Percentiles rank a stretch among this genome's conserved stretches.
These are phyloP conservation scores for Astragalus glycyphyllos DNA, from an alignment of 306 rosid species.

Conservation along the genomic window DNA sequence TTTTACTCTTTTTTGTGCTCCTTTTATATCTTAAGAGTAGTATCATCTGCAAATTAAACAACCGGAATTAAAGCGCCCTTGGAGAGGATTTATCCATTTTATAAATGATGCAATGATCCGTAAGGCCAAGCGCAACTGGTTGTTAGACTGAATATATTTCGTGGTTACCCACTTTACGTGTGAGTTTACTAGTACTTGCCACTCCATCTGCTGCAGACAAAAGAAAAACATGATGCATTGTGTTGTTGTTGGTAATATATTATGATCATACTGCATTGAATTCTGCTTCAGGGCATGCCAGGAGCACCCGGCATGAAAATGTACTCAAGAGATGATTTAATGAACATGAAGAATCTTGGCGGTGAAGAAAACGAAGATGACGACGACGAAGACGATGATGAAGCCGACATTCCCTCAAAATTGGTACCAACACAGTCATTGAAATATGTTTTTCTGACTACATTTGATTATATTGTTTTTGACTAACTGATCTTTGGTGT, in stretches of 20 bases:
- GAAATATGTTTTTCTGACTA: conserved; percentile 10
- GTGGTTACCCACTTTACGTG: no score
- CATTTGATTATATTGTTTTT: conserved; percentile 36
- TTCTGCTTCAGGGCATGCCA: conserved; percentile 89
- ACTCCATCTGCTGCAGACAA: no score
- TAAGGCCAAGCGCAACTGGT: no score
- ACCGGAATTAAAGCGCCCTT: no score
- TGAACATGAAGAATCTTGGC: conserved; percentile 80
- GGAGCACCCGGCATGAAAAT: conserved; percentile 98
- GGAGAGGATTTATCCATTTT: neutral
- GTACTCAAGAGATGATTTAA: conserved; percentile 90
- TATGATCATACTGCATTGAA: conserved; percentile 29
- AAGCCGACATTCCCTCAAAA: conserved; percentile 62
- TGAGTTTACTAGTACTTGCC: no score
- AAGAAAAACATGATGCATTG: neutral
- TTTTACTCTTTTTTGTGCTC: neutral
- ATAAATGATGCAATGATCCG: no score
- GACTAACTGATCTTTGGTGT: neutral
- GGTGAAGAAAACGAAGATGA: conserved; percentile 63
- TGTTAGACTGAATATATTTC: no score
- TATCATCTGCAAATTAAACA: neutral
- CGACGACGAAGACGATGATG: conserved; percentile 50
- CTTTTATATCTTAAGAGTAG: neutral
- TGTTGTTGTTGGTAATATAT: conserved; percentile 7
- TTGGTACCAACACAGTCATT: conserved; percentile 58